Percentiles rank a stretch among this genome's conserved stretches.
phyloP scores from a whole-genome alignment of 2,329 filamentous ascomycete genomes.

The Phaeosphaeriaceae sp. region DNA sequence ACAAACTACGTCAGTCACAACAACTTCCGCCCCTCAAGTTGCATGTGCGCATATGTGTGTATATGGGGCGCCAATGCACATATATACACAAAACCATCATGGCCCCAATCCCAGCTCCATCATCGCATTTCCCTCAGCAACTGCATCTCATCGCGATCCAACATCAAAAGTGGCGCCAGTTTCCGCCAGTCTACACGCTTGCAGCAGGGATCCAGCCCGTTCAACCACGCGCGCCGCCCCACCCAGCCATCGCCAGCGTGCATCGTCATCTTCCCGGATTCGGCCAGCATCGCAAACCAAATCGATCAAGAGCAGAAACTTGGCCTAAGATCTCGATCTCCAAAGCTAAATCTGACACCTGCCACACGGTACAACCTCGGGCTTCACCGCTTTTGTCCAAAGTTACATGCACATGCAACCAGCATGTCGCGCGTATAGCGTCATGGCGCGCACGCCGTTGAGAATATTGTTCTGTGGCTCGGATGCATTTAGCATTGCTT shows the following conservation, averaged over 20 bases:
- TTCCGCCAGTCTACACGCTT: not conserved
- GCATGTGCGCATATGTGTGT: not conserved
- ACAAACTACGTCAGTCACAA: not conserved
- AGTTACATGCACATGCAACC: not conserved
- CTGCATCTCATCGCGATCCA: not conserved
- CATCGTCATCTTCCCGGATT: not conserved
- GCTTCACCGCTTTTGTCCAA: not conserved
- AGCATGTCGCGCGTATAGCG: not conserved
- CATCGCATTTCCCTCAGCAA: not conserved
- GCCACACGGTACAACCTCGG: not conserved
- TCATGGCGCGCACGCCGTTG: constrained; percentile 60
- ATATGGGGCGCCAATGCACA: not conserved
- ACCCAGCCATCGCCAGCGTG: not conserved
- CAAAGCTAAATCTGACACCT: not conserved
- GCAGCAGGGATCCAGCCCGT: not conserved
- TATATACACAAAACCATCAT: not conserved
- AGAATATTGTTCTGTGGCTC: constrained; percentile 94
- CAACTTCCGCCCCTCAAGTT: not conserved
- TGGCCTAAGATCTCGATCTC: too few relatives aligned
- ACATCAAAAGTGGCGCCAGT: not conserved
- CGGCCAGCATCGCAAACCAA: constrained; percentile 8
- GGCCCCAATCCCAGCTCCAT: too few relatives aligned
- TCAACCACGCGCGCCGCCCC: not conserved
- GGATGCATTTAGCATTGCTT: constrained; percentile 84
- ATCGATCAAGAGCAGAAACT: too few relatives aligned